These are phyloP conservation scores for Scleroderma bovista DNA, from an alignment of 768 basidiomycete species.

Conservation along the genomic window DNA sequence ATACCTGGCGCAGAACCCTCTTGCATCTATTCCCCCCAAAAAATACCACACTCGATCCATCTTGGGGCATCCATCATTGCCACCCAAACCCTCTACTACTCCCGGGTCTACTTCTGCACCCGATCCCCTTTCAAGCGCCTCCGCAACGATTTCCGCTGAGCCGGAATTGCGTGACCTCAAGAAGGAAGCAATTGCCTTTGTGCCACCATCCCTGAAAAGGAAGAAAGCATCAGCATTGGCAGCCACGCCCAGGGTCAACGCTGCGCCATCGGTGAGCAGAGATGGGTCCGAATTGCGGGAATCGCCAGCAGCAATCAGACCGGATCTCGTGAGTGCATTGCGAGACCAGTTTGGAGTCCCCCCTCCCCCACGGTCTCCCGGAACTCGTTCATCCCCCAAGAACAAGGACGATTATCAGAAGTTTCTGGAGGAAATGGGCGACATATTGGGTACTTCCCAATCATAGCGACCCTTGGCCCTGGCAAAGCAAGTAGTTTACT, in stretches of 20 bases:
- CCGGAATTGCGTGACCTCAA: slow-evolving; percentile 90
- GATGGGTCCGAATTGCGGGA: slow-evolving; percentile 19
- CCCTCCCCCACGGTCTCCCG: slow-evolving; percentile 17
- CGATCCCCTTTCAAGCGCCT: slow-evolving; percentile 32
- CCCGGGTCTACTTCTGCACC: slow-evolving; percentile 39
- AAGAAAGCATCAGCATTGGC: slow-evolving; percentile 44
- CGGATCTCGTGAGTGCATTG: slow-evolving; percentile 61
- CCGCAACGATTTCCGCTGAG: slow-evolving; percentile 76
- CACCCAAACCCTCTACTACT: slow-evolving; percentile 33
- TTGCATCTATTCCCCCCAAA: slow-evolving; percentile 70
- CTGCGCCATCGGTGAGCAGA: slow-evolving; percentile 50
- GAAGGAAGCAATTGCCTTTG: slow-evolving; percentile 91
- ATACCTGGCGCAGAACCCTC: slow-evolving; percentile 63
- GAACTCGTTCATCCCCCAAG: slow-evolving; percentile 26
- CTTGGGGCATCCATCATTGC: slow-evolving; percentile 38
- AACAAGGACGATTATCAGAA: slow-evolving; percentile 68
- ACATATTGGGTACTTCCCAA: slow-evolving; percentile 41
- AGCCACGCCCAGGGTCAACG: slow-evolving; percentile 46
- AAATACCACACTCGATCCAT: slow-evolving; percentile 54
- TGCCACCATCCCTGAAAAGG: slow-evolving; percentile 77
- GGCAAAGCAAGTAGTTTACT: background rate
- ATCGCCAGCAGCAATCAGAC: slow-evolving; percentile 38
- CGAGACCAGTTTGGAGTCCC: slow-evolving; percentile 53
- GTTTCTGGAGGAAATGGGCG: slow-evolving; percentile 72
- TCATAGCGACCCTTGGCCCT: slow-evolving; percentile 7